Base-by-base conservation (phyloP, 164 flowering plant genomes). In the Magnolia sinica region DNA sequence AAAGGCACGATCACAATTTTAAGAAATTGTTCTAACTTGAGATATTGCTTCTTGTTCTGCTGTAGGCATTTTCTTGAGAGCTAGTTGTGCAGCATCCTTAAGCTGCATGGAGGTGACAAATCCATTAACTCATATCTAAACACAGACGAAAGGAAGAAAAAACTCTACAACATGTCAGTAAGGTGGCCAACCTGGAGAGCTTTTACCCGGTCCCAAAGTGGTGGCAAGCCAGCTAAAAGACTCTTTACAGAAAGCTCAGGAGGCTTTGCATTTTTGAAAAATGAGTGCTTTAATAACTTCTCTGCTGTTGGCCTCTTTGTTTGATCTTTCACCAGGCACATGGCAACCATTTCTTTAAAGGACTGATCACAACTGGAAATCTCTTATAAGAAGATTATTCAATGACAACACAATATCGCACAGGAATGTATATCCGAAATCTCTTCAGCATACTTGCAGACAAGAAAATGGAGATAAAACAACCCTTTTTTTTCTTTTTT, bases 281-380 rank as follows among this genome's bases (percentile, higher is more conserved):
- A 93, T 1, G 97, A 85, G 80, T 94, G 99, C 70, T 96, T 96
- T 58, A 96, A 77, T 76, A 96, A 83, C 66, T 96, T 96, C 67
- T 89, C 98, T 8, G 96, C 96, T 22, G 99, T 88, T 79, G 99
- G 99, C 82, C 99, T 92, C 85, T 93, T 93, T 68, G 95, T 89
- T 85, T 88, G 99, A 87, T 96, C 99, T 91, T 96, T 96, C 89
- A 96, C 98, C 90, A 96, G 87, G 88, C 99, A 96, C 99, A 96
- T 96, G 76, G 99, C 98, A 84, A 96, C 98, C 99, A 96, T 89
- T 84, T 96, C 99, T 87, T 94, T 96, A 76, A 96, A 96, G 71
- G 98, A 88, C 99, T 96, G 96, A 81, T 85, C 72, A 88, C 90
- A 87, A 86, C 90, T 82, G 87, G 86, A 88, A 85, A 80, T 81